Percentiles rank a stretch among this genome's conserved stretches.
These are phyloP conservation scores for Leccinum pachyderme DNA, from an alignment of 1,284 basidiomycete genomes.

Conservation along the genomic window DNA sequence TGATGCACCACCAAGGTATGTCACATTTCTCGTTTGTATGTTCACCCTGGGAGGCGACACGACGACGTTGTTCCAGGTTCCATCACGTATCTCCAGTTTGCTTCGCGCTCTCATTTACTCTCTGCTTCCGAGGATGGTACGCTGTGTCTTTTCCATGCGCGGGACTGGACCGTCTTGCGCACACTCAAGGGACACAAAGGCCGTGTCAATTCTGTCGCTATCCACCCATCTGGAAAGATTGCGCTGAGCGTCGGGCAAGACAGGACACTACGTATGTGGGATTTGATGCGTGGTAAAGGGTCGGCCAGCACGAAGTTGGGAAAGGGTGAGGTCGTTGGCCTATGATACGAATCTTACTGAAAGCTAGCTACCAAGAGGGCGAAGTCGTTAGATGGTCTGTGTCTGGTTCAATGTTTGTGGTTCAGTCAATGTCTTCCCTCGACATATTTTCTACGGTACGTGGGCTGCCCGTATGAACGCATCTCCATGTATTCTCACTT, in stretches of 20 bases:
- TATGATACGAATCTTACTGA: constrained; percentile 12
- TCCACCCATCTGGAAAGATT: constrained; percentile 91
- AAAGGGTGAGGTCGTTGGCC: constrained; percentile 54
- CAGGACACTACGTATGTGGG: constrained; percentile 93
- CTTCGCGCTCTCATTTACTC: constrained; percentile 85
- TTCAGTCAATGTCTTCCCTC: constrained; percentile 75
- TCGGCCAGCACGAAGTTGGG: constrained; percentile 86
- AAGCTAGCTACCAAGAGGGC: constrained; percentile 56
- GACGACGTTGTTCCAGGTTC: constrained; percentile 54
- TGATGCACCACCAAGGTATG: constrained; percentile 90
- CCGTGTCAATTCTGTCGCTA: constrained; percentile 83
- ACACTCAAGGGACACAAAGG: constrained; percentile 92
- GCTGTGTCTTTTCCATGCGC: constrained; percentile 85
- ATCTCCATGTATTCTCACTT: constrained; percentile 1
- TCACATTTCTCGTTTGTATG: constrained; percentile 7
- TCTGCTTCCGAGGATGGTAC: constrained; percentile 91
- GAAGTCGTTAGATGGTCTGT: constrained; percentile 85
- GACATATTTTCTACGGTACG: constrained; percentile 80
- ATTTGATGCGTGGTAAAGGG: constrained; percentile 92
- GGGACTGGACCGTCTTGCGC: constrained; percentile 91
- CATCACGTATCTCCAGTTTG: constrained; percentile 87
- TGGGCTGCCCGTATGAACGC: constrained; percentile 4
- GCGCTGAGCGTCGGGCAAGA: constrained; percentile 92
- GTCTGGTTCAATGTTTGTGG: constrained; percentile 72
- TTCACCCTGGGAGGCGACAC: not conserved